phyloP scores from a whole-genome alignment of 2,329 filamentous ascomycete genomes.

The Helicocarpus griseus region DNA sequence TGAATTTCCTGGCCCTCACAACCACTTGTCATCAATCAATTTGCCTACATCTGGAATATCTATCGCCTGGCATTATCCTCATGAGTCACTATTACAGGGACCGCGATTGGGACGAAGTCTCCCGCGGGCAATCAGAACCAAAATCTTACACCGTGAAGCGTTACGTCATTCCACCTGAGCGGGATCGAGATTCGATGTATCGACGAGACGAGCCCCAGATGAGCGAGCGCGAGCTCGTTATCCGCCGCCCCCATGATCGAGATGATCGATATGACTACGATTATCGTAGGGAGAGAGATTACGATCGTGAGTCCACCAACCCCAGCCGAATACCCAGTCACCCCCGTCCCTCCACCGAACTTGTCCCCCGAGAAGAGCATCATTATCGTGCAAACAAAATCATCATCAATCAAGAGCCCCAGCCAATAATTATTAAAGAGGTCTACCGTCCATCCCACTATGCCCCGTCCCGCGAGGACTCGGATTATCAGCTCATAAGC shows the following conservation, averaged over 20 bases:
- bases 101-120: slow-evolving; percentile 33
- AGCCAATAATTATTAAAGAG: slow-evolving; percentile 48
- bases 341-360: not conserved
- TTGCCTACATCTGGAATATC: not conserved
- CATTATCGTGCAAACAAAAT: slow-evolving; percentile 26
- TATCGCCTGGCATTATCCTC: not conserved
- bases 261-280: slow-evolving; percentile 36
- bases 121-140: slow-evolving; percentile 31
- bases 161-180: slow-evolving; percentile 39
- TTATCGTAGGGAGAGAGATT: slow-evolving; percentile 35
- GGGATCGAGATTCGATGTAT: slow-evolving; percentile 25
- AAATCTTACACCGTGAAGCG: slow-evolving; percentile 48
- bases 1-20: not conserved
- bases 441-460: slow-evolving; percentile 43
- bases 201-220: slow-evolving; percentile 23
- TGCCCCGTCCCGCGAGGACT: slow-evolving; percentile 40
- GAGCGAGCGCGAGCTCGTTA: slow-evolving; percentile 34
- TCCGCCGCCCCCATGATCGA: slow-evolving; percentile 37
- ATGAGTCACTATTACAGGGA: slow-evolving; percentile 33
- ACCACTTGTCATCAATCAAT: not conserved
- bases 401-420: slow-evolving; percentile 37
- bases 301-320: slow-evolving; percentile 31
- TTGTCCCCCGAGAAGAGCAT: slow-evolving; percentile 17
- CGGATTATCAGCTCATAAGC: slow-evolving; percentile 51
- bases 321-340: slow-evolving; percentile 32